These are phyloP conservation scores for Areca catechu DNA, from an alignment of 176 grass and related monocot species.

Conservation along the genomic window DNA sequence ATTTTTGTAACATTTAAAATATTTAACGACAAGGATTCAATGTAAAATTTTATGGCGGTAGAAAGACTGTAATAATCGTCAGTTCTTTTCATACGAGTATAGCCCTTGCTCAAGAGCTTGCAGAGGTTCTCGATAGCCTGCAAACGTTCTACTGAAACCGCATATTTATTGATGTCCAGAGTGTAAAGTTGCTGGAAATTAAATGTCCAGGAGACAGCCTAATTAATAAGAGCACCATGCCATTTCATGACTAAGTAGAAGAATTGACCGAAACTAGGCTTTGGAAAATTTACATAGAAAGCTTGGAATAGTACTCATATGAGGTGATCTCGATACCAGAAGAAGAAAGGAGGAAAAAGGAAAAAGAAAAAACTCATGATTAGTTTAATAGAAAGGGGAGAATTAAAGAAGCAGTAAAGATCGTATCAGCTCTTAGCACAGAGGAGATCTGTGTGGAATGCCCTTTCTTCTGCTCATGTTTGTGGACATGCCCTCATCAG, in stretches of 20 bases:
- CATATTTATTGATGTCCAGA: too few species aligned
- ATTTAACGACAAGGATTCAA: too few species aligned
- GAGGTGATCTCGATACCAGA: slow-evolving; percentile 19
- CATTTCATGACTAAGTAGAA: slow-evolving; percentile 25
- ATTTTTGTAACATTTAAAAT: too few species aligned
- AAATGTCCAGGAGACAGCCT: slow-evolving; percentile 5
- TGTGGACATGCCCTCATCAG: slow-evolving; percentile 64
- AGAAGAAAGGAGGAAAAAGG: slow-evolving; percentile 47
- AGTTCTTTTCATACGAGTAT: too few species aligned
- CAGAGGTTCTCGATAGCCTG: too few species aligned
- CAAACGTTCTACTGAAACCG: too few species aligned
- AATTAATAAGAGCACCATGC: slow-evolving; percentile 33
- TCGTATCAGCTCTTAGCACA: slow-evolving; percentile 55
- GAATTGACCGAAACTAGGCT: slow-evolving; percentile 27
- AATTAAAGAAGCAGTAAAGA: slow-evolving; percentile 7
- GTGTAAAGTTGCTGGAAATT: too few species aligned
- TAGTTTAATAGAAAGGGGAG: neutral
- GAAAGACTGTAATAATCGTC: too few species aligned
- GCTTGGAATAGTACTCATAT: slow-evolving; percentile 32
- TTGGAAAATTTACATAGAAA: slow-evolving; percentile 41
- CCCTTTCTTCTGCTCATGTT: slow-evolving; percentile 96
- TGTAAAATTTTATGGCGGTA: too few species aligned
- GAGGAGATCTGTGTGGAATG: slow-evolving; percentile 80
- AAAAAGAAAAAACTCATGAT: slow-evolving; percentile 23
- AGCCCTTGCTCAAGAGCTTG: too few species aligned